phyloP scores from a whole-genome alignment of 2,329 filamentous ascomycete genomes.

The Scedosporium boydii region DNA sequence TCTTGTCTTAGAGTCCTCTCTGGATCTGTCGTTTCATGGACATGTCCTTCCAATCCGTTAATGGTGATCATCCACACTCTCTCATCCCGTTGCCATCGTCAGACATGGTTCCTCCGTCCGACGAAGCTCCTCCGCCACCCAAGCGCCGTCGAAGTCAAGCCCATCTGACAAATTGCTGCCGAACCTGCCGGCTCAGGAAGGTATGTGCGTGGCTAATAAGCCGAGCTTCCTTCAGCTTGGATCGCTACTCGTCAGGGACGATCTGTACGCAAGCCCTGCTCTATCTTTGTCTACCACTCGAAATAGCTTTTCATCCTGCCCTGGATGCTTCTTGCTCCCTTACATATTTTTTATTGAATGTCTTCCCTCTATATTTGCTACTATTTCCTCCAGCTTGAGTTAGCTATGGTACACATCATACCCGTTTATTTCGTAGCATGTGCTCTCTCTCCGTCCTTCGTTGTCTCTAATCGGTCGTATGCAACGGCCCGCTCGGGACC shows the following conservation, averaged over 20 bases:
- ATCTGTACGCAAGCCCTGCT: not conserved
- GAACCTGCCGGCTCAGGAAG: conserved; percentile 28
- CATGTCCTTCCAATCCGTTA: too few relatives aligned
- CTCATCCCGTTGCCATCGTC: conserved; percentile 2
- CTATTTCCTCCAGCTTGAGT: too few relatives aligned
- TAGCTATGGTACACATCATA: too few relatives aligned
- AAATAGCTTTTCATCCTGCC: too few relatives aligned
- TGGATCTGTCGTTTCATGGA: too few relatives aligned
- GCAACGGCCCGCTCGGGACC: not conserved
- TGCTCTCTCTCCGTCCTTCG: too few relatives aligned
- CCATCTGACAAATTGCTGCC: conserved; percentile 21
- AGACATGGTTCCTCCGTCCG: not conserved
- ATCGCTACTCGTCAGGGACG: not conserved
- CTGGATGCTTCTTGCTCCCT: too few relatives aligned
- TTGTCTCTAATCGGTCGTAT: not conserved
- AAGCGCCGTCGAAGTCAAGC: conserved; percentile 23
- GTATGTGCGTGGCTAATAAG: conserved; percentile 11
- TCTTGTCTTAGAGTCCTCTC: too few relatives aligned
- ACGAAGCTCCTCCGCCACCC: conserved; percentile 12
- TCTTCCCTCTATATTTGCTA: too few relatives aligned
- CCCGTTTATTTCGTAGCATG: too few relatives aligned
- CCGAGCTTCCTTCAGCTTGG: not conserved
- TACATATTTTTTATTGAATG: too few relatives aligned
- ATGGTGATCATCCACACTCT: not conserved
- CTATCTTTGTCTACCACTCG: not conserved